Percentiles rank a stretch among this genome's conserved stretches.
These are phyloP conservation scores for Papiliotrema nemorosa DNA, from an alignment of 1,284 basidiomycete species.

Conservation along the genomic window DNA sequence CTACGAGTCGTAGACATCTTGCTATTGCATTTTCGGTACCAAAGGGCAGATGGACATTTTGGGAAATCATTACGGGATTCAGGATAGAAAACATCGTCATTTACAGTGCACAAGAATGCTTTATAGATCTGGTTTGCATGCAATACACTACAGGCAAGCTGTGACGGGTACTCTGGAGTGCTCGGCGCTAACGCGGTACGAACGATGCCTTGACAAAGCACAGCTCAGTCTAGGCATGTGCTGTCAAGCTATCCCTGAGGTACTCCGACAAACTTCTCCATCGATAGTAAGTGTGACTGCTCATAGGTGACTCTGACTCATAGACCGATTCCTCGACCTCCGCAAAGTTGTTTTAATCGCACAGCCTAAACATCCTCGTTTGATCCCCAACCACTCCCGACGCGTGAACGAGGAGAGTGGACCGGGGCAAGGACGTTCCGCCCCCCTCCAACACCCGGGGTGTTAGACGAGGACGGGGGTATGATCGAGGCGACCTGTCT, in stretches of 20 bases:
- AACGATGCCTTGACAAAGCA: too few relatives aligned
- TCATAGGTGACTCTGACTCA: conserved; percentile 45
- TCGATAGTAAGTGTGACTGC: conserved; percentile 28
- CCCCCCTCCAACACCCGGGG: too few relatives aligned
- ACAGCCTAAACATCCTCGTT: conserved; percentile 13
- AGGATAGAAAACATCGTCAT: too few relatives aligned
- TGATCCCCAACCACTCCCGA: not conserved
- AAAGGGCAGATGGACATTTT: not conserved
- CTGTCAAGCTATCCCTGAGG: too few relatives aligned
- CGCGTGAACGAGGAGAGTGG: not conserved
- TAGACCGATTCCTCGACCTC: conserved; percentile 22
- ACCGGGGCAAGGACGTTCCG: not conserved
- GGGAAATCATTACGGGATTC: too few relatives aligned
- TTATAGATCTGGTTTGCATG: too few relatives aligned
- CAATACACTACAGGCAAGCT: too few relatives aligned
- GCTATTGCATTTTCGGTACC: not conserved
- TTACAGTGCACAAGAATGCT: too few relatives aligned
- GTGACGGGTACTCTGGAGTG: too few relatives aligned
- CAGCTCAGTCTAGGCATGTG: too few relatives aligned
- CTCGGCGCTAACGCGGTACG: too few relatives aligned
- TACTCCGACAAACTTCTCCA: not conserved
- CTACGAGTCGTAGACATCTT: conserved; percentile 49
- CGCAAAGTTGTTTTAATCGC: conserved; percentile 38
- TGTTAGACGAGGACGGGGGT: conserved; percentile 5
- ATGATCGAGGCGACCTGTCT: conserved; percentile 40